These are phyloP conservation scores for Podosphaera fusca DNA, from an alignment of 2,329 filamentous ascomycete species.

Conservation along the genomic window DNA sequence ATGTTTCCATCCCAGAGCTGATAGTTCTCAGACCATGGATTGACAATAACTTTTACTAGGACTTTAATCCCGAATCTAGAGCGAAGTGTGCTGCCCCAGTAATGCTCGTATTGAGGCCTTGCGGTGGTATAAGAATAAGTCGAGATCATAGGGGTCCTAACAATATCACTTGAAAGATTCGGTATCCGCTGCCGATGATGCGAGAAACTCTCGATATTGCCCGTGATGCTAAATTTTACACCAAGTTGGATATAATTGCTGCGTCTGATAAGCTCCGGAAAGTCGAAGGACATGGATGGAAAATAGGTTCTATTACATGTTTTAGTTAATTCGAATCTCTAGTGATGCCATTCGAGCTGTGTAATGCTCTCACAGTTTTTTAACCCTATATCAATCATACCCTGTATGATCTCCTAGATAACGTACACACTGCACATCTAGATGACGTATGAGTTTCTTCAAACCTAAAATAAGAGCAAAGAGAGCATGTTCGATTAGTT, in stretches of 20 bases:
- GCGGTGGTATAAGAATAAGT: not conserved
- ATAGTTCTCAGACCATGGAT: not conserved
- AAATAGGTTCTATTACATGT: not conserved
- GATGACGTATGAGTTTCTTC: constrained; percentile 1
- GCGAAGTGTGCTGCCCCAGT: not conserved
- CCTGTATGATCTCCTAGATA: not conserved
- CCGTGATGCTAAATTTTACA: not conserved
- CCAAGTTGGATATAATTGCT: not conserved
- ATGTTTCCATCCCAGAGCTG: not conserved
- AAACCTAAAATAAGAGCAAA: not conserved
- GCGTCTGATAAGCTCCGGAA: not conserved
- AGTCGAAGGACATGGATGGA: not conserved
- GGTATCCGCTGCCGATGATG: not conserved
- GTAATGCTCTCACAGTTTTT: not conserved
- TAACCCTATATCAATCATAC: constrained; percentile 2
- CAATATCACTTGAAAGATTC: not conserved
- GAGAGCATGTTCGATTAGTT: constrained; percentile 1
- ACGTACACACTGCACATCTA: not conserved
- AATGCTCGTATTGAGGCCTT: not conserved
- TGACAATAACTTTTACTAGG: constrained; percentile 1
- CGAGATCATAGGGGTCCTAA: not conserved
- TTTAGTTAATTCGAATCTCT: not conserved
- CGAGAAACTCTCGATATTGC: not conserved
- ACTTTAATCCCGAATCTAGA: not conserved
- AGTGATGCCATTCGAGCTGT: not conserved